phyloP scores from a whole-genome alignment of 2,329 filamentous ascomycete genomes.

The Epichloe sibirici region DNA sequence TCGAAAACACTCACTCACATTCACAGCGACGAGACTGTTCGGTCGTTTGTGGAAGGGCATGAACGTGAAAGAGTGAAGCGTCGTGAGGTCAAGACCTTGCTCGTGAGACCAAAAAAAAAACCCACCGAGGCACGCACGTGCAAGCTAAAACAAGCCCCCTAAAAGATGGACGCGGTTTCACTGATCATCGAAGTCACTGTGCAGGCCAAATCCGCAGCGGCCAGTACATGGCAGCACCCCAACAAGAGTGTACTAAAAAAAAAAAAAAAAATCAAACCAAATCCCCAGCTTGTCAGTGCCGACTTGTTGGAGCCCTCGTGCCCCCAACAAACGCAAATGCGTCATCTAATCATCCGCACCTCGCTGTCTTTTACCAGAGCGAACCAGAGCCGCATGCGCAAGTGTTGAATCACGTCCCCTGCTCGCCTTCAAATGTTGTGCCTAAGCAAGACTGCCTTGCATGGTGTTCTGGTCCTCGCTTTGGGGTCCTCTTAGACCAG shows the following conservation, averaged over 20 bases:
- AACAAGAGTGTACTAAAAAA: not conserved
- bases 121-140: too few relatives aligned
- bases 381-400: not conserved
- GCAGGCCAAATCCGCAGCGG: not conserved
- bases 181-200: not conserved
- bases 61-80: too few relatives aligned
- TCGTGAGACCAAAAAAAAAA: too few relatives aligned
- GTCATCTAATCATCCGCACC: not conserved
- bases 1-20: too few relatives aligned
- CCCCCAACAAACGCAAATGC: not conserved
- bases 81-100: too few relatives aligned
- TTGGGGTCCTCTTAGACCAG: constrained; percentile 6
- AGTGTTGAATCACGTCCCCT: not conserved
- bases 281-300: not conserved
- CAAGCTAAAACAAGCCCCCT: too few relatives aligned
- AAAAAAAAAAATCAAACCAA: not conserved
- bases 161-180: not conserved
- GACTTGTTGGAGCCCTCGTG: too few relatives aligned
- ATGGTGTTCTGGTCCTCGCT: constrained; percentile 7
- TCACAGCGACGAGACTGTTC: too few relatives aligned
- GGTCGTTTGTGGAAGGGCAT: too few relatives aligned
- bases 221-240: not conserved
- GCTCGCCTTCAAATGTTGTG: constrained; percentile 3
- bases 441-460: constrained; percentile 4
- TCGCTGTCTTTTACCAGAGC: not conserved